Evolutionary conservation across 768 basidiomycete genomes (phyloP), one percentile per base, ranked within the genome.

Genomic region (Lentinus tigrinus): DNA sequence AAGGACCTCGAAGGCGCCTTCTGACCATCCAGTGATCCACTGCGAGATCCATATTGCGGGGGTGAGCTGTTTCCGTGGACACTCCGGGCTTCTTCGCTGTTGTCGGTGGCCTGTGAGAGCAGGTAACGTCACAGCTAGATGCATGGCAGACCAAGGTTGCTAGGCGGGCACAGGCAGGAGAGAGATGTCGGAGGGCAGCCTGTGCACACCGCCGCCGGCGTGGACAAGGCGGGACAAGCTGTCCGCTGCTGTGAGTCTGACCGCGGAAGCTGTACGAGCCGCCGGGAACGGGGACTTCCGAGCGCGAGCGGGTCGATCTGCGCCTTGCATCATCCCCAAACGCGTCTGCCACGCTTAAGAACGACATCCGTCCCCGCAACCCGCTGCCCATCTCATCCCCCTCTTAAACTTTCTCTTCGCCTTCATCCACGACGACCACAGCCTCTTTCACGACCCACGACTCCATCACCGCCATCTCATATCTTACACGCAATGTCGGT

Each of bases 401-500:
- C 52, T 23, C 43, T 39, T 26, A 49, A 42, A 24, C 40, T 46
- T 52, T 37, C 52, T 46, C 42, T 37, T 24, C 50, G 42, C 42
- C 43, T 24, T 26, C 49, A 11, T 23, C 34, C 36, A 21, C 44
- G 37, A 23, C 43, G 39, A 54, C 36, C 62, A 28, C 43, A 49
- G 14, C 36, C 43, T 50, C 27, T 42, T 49, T 36, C 47, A 31
- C 34, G 47, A 31, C 38, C 47, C 21, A 38, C 21, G 19, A 28
- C 37, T 9, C 43, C 24, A 34, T 23, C 52, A 27, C 7, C 19
- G 36, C 34, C 49, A 27, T 43, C 54, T 31, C 31, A 37, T 52
- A 51, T 53, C 23, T 43, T 42, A 51, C 67, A 67, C 71, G 75
- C 65, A 74, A 87, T 89, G 85, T 73, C 85, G 61, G 74, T 78